Percentiles rank a stretch among this genome's conserved stretches.
Evolutionary conservation across 495 filamentous ascomycete genomes (phyloP).

Genomic region (Penicillium mononematosum): DNA sequence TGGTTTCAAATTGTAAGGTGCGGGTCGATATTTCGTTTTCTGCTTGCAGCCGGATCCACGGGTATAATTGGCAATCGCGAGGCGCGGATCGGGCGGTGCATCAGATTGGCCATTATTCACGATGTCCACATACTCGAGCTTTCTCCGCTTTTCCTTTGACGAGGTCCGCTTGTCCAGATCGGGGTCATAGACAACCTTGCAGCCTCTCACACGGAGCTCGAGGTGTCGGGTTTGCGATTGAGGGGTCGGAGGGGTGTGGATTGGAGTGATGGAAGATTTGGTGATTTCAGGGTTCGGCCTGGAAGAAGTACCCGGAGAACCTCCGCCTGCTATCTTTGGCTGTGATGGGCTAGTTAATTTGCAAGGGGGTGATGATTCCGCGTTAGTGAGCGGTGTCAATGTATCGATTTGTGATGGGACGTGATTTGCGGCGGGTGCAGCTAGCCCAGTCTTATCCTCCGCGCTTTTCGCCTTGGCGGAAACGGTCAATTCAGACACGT

Average conservation of each 20-base stretch:
- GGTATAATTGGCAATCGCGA: slow-evolving; percentile 61
- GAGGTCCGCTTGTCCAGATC: slow-evolving; percentile 60
- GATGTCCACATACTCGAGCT: slow-evolving; percentile 71
- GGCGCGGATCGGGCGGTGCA: slow-evolving; percentile 72
- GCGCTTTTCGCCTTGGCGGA: slow-evolving; percentile 60
- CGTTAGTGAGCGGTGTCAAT: slow-evolving; percentile 73
- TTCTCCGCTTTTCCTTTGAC: slow-evolving; percentile 64
- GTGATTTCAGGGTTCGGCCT: slow-evolving; percentile 16
- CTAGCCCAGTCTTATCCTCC: slow-evolving; percentile 6
- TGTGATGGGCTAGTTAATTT: slow-evolving; percentile 54
- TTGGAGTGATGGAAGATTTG: slow-evolving; percentile 45
- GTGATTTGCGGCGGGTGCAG: slow-evolving; percentile 34
- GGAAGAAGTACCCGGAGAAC: slow-evolving; percentile 14
- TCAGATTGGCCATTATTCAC: slow-evolving; percentile 61
- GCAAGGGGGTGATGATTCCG: slow-evolving; percentile 70
- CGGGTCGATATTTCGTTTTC: slow-evolving; percentile 69
- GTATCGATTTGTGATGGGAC: slow-evolving; percentile 53
- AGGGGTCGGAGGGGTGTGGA: slow-evolving; percentile 49
- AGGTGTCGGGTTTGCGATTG: slow-evolving; percentile 59
- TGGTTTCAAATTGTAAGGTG: slow-evolving; percentile 73
- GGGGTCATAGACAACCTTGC: slow-evolving; percentile 73
- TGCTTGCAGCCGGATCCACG: slow-evolving; percentile 60
- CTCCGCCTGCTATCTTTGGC: slow-evolving; percentile 35
- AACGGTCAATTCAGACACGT: slow-evolving; percentile 64
- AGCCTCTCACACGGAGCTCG: slow-evolving; percentile 62